A percentile compares a stretch with the other conserved stretches of the same genome.
These are phyloP conservation scores for Ormosia emarginata DNA, from an alignment of 306 rosid genomes.

Conservation along the genomic window DNA sequence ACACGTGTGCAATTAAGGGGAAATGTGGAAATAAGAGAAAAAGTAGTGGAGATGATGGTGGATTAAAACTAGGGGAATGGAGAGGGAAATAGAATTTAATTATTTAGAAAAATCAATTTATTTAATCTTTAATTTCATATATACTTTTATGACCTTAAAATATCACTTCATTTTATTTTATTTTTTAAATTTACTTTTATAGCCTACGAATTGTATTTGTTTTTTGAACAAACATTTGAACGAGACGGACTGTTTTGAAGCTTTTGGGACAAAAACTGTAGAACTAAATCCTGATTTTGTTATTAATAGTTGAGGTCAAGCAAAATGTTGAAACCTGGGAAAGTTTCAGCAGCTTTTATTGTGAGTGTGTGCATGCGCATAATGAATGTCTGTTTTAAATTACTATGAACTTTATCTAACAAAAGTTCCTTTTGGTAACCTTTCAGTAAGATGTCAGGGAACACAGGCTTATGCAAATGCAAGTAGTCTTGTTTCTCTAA, in stretches of 20 bases:
- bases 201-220: neutral
- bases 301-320: neutral
- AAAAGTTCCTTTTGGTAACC: neutral
- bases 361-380: neutral
- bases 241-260: neutral
- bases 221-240: conserved; percentile 1
- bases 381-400: neutral
- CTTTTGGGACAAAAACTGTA: neutral
- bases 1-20: neutral
- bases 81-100: neutral
- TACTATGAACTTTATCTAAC: neutral
- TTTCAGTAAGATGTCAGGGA: neutral
- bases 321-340: neutral
- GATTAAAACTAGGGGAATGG: neutral
- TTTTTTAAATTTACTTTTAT: neutral
- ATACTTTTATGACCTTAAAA: neutral
- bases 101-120: neutral
- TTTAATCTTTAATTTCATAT: neutral
- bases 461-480: neutral
- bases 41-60: neutral
- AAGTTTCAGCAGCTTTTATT: neutral
- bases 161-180: neutral
- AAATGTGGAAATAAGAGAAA: neutral
- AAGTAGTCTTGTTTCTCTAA: neutral
- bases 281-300: neutral